phyloP scores from a whole-genome alignment of 2,329 filamentous ascomycete genomes.

The Gaeumannomyces sp. region DNA sequence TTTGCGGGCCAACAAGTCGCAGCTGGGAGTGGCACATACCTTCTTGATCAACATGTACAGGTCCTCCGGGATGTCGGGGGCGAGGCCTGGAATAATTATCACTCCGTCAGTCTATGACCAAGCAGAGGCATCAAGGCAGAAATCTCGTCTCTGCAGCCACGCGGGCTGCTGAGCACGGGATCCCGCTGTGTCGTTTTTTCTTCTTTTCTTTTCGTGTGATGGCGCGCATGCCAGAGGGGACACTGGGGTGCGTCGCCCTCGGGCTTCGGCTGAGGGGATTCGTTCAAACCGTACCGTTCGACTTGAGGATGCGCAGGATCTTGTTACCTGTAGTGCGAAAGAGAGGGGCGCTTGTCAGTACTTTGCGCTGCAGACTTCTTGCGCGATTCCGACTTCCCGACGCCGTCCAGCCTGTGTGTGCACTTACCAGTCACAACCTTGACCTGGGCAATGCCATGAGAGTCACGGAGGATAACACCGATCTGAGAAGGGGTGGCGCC shows the following conservation, averaged over 20 bases:
- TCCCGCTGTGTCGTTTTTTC: background rate
- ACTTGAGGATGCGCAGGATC: constrained; percentile 98
- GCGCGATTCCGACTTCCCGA: background rate
- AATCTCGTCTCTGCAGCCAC: constrained; percentile 13
- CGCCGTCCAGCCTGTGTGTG: background rate
- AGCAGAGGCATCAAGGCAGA: constrained; percentile 64
- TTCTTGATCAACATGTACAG: constrained; percentile 99
- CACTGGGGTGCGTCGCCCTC: background rate
- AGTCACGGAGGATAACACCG: constrained; percentile 96
- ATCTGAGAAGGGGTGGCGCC: constrained; percentile 98
- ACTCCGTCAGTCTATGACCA: constrained; percentile 90
- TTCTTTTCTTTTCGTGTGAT: constrained; percentile 10
- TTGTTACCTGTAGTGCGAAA: constrained; percentile 73
- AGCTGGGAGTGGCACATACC: constrained; percentile 44
- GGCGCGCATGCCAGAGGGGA: constrained; percentile 6
- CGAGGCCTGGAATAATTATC: constrained; percentile 83
- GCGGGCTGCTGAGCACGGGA: background rate
- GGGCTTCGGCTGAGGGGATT: constrained; percentile 12
- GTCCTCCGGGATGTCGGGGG: constrained; percentile 98
- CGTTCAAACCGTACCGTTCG: constrained; percentile 72
- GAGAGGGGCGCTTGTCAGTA: constrained; percentile 29
- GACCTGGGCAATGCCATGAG: constrained; percentile 96
- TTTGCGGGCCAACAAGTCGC: background rate
- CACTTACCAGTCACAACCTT: constrained; percentile 89
- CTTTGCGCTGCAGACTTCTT: background rate